Evolutionary conservation across 148 eudicot species (phyloP).

Genomic region (Silene conica): DNA sequence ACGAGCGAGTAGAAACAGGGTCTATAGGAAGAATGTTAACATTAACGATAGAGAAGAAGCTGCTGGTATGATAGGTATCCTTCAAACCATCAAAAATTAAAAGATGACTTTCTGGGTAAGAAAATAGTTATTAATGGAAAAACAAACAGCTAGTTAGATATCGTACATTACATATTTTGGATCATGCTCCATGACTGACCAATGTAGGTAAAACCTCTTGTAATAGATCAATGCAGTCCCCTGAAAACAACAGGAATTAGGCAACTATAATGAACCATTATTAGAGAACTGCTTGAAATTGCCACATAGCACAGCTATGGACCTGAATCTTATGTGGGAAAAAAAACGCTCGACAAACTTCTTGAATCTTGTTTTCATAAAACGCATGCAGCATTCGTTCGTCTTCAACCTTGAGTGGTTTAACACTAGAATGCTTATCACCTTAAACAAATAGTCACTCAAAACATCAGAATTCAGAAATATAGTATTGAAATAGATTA

Average conservation of each 20-base stretch:
- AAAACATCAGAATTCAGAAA: background rate
- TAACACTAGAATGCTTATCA: conserved; percentile 76
- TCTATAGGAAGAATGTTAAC: background rate
- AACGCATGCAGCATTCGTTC: conserved; percentile 72
- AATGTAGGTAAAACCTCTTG: conserved; percentile 88
- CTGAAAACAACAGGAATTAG: conserved; percentile 35
- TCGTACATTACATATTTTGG: conserved; percentile 92
- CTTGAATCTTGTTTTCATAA: conserved; percentile 87
- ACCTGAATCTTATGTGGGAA: conserved; percentile 97
- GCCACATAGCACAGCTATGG: conserved; percentile 10
- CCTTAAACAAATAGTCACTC: conserved; percentile 29
- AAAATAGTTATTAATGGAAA: background rate
- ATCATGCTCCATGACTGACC: conserved; percentile 99
- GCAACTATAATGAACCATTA: conserved; percentile 10
- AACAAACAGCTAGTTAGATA: conserved; percentile 4
- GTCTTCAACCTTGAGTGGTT: conserved; percentile 78
- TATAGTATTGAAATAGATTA: background rate
- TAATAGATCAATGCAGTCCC: conserved; percentile 92
- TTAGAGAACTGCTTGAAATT: conserved; percentile 1
- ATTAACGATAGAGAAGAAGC: background rate
- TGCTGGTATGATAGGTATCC: background rate
- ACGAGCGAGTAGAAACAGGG: background rate
- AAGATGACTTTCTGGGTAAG: background rate
- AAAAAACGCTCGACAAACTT: conserved; percentile 79
- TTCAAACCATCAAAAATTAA: background rate